Conservation (phyloP, 2,329 filamentous ascomycete genomes). For the Paraconiothyrium brasiliense region DNA sequence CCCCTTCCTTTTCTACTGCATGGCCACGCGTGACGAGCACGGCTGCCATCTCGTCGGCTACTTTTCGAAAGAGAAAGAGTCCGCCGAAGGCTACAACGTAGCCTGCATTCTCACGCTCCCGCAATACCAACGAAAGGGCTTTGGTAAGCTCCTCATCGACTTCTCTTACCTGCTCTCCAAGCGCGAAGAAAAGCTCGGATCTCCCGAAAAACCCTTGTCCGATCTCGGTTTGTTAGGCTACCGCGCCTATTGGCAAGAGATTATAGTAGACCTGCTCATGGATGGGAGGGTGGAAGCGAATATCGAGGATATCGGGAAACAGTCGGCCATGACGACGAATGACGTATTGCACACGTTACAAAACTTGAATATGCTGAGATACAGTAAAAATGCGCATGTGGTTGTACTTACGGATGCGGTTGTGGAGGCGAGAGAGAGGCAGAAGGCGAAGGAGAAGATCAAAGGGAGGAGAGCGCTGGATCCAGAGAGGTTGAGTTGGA, state of each 20-base stretch:
- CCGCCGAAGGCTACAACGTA: slow-evolving; percentile 95
- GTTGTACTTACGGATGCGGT: slow-evolving; percentile 89
- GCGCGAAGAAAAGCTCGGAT: slow-evolving; percentile 93
- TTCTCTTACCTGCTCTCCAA: slow-evolving; percentile 98
- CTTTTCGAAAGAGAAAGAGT: slow-evolving; percentile 98
- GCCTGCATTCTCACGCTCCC: slow-evolving; percentile 97
- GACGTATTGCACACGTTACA: slow-evolving; percentile 96
- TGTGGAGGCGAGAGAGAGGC: slow-evolving; percentile 72
- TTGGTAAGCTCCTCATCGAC: slow-evolving; percentile 90
- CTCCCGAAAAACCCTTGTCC: slow-evolving; percentile 94
- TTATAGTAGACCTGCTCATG: slow-evolving; percentile 86
- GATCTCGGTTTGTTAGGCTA: slow-evolving; percentile 94
- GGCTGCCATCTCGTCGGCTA: slow-evolving; percentile 98
- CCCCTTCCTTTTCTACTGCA: slow-evolving; percentile 97
- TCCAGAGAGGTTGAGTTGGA: slow-evolving; percentile 85
- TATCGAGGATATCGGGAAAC: slow-evolving; percentile 82
- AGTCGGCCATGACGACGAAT: slow-evolving; percentile 93
- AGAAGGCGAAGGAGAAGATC: slow-evolving; percentile 79
- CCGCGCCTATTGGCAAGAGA: slow-evolving; percentile 97
- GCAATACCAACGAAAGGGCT: slow-evolving; percentile 95
- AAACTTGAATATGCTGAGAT: slow-evolving; percentile 92
- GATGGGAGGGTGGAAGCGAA: slow-evolving; percentile 75
- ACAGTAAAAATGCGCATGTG: slow-evolving; percentile 96
- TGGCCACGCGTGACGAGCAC: slow-evolving; percentile 87
- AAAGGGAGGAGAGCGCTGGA: slow-evolving; percentile 84